These are phyloP conservation scores for Neoboletus subvelutipes DNA, from an alignment of 768 basidiomycete species.

Conservation along the genomic window DNA sequence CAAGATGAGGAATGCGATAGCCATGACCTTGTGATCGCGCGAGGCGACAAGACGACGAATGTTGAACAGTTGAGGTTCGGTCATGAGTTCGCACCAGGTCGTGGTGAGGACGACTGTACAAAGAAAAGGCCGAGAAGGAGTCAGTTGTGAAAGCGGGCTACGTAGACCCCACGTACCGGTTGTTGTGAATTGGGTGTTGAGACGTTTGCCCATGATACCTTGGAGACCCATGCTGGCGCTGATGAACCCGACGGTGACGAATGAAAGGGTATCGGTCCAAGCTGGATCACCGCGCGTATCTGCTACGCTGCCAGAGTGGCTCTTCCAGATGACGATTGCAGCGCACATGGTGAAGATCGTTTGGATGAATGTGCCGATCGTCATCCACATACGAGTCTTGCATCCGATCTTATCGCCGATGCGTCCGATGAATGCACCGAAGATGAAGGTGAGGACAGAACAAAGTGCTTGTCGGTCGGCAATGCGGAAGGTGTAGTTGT, in stretches of 20 bases:
- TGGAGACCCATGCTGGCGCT: constrained; percentile 78
- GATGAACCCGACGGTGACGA: constrained; percentile 74
- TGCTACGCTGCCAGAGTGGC: constrained; percentile 55
- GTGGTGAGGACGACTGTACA: constrained; percentile 75
- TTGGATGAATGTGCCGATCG: constrained; percentile 69
- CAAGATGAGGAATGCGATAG: constrained; percentile 64
- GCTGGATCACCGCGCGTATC: constrained; percentile 57
- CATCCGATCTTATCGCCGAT: constrained; percentile 81
- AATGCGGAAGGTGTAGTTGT: constrained; percentile 65
- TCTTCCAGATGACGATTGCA: constrained; percentile 71
- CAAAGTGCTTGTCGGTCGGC: constrained; percentile 83
- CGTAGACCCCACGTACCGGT: constrained; percentile 57
- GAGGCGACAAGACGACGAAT: constrained; percentile 49
- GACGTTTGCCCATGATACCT: constrained; percentile 79
- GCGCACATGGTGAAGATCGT: constrained; percentile 73
- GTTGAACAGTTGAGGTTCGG: constrained; percentile 73
- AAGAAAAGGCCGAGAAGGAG: neutral
- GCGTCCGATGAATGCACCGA: constrained; percentile 76
- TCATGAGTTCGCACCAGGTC: constrained; percentile 86
- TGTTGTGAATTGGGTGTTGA: constrained; percentile 77
- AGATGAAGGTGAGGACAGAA: constrained; percentile 74
- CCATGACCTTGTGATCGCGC: constrained; percentile 73
- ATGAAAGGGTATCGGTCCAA: constrained; percentile 68
- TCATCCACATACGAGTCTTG: constrained; percentile 73
- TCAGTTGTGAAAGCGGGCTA: too few relatives aligned